Evolutionary conservation across 305 asterid genomes (phyloP), one percentile per base, ranked within the genome.

Genomic region (Solanum chacoense): DNA sequence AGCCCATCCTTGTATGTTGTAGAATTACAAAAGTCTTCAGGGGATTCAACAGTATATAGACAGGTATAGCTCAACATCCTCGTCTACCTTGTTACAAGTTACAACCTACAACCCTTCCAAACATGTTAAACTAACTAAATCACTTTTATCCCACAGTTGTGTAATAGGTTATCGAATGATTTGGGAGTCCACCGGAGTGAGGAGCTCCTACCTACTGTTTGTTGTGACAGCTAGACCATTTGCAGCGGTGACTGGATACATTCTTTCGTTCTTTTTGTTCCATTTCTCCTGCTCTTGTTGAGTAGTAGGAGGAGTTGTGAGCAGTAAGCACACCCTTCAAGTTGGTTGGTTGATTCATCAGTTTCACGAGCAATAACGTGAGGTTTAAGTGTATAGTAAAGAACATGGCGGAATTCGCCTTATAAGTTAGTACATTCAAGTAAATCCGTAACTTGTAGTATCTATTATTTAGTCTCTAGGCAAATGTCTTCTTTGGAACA

Each of bases 1-100:
- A 94, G 96, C 90, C 95, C 96, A 88, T 94, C 98, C 38, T 38
- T 94, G 91, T 93, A 93, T 90, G 96, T 94, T 26, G 99, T 97
- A 55, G 99, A 97, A 92, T 86, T 97, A 89, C 92, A 91, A 72
- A 97, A 97, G 91, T 93, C 93, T 65, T 84, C 88, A 13, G 99
- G 99, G 69, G 98, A 95, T 90, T 90, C 96, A 42, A 50, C 88
- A 69, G 88, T 89, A 85, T 97, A 97, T 93, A 95, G 97, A 94
- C 92, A 96, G 98, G 98, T 95, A 84, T 18, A 7, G 14, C 40
- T 78, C 16, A 87, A 34, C 85, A 36, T 16, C 36, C 22, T 50
- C 13, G 4, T 88, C 26, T 22, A 28, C 55, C 32, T 8, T 9
- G 29, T 24, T 28, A 72, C 71, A 79, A 31, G n/a, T 72, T 28